Evolutionary conservation across 177 flowering plant genomes (phyloP), one percentile per base, ranked within the genome.

Genomic region (Vitis hybrid): DNA sequence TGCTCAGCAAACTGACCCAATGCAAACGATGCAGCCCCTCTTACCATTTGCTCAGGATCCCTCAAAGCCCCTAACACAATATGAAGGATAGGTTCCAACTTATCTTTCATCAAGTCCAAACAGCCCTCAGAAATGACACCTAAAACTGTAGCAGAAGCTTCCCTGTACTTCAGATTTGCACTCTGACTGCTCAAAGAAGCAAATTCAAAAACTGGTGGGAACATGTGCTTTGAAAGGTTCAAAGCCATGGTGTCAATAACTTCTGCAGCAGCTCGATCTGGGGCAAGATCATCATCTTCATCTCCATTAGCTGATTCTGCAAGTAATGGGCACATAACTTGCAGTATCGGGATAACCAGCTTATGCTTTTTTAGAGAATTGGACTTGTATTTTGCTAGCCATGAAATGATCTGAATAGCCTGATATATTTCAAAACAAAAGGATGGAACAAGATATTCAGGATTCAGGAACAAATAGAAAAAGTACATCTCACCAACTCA

Each of bases 1-100:
- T 93, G 76, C 83, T 94, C 98, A 2, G 99, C 98, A 76, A 94
- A 94, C 76, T 94, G 99, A 69, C 98, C 98, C 76, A 94, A 76
- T 4, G 99, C 99, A 91, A 94, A 94, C 7, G 99, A 90, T 10
- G 99, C 97, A 75, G 99, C 95, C 49, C 99, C 98, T 78, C 97
- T 86, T 10, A 94, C 97, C 91, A 93, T 82, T 74, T 93, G 93
- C 65, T 94, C 98, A 27, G 83, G 88, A 83, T 94, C 99, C 79
- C 91, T 87, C 55, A 94, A 72, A 66, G 93, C 89, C 65, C 87
- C 97, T 68, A 91, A 76, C 65, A 88, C 94, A 75, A 94, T 83
- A 65, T 80, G 90, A 69, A 94, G 97, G 79, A 90, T 66, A 32
- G 92, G 83, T 67, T 89, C 96, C 83, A 93, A 56, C 66, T 93